phyloP scores from a whole-genome alignment of 2,329 filamentous ascomycete genomes.

The Neonectria sp. region DNA sequence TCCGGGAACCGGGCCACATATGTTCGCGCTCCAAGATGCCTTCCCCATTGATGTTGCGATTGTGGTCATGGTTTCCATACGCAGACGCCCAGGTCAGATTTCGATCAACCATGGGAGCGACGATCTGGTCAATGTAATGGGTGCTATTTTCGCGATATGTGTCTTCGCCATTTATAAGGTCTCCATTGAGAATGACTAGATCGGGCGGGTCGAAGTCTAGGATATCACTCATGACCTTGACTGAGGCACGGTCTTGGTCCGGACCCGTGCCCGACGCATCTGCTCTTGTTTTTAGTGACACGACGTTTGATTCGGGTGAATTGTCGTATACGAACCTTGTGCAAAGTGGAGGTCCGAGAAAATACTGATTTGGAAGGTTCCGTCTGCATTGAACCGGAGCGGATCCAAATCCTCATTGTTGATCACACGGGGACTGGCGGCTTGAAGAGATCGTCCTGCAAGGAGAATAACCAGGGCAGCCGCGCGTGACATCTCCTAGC shows the following conservation, averaged over 20 bases:
- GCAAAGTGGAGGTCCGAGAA: constrained; percentile 41
- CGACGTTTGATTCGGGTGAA: neutral
- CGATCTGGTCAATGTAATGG: constrained; percentile 69
- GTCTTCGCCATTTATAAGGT: constrained; percentile 78
- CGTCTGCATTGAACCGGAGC: constrained; percentile 6
- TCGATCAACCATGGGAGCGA: constrained; percentile 68
- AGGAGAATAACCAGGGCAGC: neutral
- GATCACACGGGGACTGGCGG: neutral
- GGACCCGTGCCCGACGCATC: constrained; percentile 48
- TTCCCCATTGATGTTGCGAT: constrained; percentile 59
- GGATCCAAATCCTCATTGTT: neutral
- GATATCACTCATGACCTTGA: constrained; percentile 53
- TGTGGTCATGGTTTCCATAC: constrained; percentile 79
- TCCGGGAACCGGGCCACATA: constrained; percentile 41
- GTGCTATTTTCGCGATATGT: constrained; percentile 66
- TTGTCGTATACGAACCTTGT: constrained; percentile 34
- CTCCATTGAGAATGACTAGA: constrained; percentile 78
- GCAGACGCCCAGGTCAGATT: constrained; percentile 74
- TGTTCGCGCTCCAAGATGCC: constrained; percentile 44
- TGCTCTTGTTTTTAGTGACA: constrained; percentile 13
- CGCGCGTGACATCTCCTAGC: neutral
- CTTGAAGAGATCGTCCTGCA: neutral
- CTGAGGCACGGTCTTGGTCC: constrained; percentile 54
- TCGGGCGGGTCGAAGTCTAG: constrained; percentile 58
- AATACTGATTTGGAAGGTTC: constrained; percentile 36